These are phyloP conservation scores for Ophiognomonia clavigignenti-juglandacearum DNA, from an alignment of 2,329 filamentous ascomycete species.

Conservation along the genomic window DNA sequence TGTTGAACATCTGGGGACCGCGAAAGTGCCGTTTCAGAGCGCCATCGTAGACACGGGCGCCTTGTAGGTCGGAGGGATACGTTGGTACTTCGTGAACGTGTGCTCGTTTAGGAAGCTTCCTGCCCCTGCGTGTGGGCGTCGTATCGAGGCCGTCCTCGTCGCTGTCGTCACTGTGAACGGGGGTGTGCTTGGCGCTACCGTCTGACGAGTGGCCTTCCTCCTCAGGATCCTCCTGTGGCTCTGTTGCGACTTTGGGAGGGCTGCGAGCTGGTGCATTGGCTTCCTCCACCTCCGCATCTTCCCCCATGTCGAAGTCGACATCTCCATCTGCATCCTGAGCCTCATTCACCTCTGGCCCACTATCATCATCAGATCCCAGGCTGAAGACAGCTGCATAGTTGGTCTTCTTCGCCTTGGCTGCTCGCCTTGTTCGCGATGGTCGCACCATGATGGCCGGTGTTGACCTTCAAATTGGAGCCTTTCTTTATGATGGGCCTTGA, in stretches of 20 bases:
- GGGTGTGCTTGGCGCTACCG: background rate
- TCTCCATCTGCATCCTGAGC: background rate
- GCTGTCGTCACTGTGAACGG: background rate
- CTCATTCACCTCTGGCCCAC: slow-evolving; percentile 11
- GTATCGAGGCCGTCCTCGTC: background rate
- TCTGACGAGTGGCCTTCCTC: background rate
- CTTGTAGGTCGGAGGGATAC: slow-evolving; percentile 25
- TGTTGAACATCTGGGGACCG: slow-evolving; percentile 30
- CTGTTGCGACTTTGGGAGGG: too few species aligned
- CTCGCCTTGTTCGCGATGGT: too few species aligned
- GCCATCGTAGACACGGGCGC: slow-evolving; percentile 32
- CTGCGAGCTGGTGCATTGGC: background rate
- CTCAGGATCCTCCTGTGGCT: background rate
- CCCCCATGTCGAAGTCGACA: background rate
- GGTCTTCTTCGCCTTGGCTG: too few species aligned
- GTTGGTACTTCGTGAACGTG: slow-evolving; percentile 27
- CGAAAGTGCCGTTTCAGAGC: slow-evolving; percentile 31
- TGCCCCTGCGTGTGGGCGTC: slow-evolving; percentile 1
- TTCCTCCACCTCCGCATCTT: background rate
- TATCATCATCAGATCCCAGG: background rate
- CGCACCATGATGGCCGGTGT: background rate
- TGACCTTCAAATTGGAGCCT: too few species aligned
- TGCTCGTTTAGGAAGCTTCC: slow-evolving; percentile 7
- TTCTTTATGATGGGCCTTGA: too few species aligned
- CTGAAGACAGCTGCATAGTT: background rate